A percentile compares a stretch with the other conserved stretches of the same genome.
Conservation (phyloP, 768 basidiomycete genomes). For the Amanita phalloides region DNA sequence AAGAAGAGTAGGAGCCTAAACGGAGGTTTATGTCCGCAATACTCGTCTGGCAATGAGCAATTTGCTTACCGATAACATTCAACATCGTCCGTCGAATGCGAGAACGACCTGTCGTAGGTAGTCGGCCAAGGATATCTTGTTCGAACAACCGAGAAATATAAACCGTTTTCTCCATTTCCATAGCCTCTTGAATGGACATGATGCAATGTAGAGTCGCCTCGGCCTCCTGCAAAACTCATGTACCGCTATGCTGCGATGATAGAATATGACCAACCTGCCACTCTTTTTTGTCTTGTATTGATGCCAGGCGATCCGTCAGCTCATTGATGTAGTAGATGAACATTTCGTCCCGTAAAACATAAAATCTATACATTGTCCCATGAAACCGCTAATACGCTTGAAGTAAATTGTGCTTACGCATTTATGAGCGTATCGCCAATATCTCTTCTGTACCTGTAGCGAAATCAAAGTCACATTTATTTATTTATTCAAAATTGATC, state of each 20-base stretch:
- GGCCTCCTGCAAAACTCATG: conserved; percentile 43
- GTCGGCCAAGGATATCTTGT: conserved; percentile 52
- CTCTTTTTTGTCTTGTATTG: conserved; percentile 30
- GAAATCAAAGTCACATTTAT: background rate
- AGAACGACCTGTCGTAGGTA: conserved; percentile 55
- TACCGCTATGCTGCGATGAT: background rate
- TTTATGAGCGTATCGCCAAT: conserved; percentile 85
- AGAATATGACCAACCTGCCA: conserved; percentile 56
- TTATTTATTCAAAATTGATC: background rate
- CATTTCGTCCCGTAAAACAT: conserved; percentile 80
- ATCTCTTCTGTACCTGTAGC: conserved; percentile 65
- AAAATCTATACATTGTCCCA: conserved; percentile 43
- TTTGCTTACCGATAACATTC: conserved; percentile 54
- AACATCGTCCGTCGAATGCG: conserved; percentile 69
- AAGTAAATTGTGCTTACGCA: conserved; percentile 39
- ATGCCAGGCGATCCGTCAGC: conserved; percentile 41
- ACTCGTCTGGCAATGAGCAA: background rate
- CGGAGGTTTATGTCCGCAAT: background rate
- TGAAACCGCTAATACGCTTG: background rate
- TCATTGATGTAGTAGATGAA: conserved; percentile 59
- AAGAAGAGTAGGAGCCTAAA: conserved; percentile 65
- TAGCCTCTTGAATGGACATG: conserved; percentile 79
- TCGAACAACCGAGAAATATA: conserved; percentile 60
- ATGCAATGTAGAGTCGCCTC: conserved; percentile 85
- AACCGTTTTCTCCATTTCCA: conserved; percentile 41